Evolutionary conservation across 371 early-diverging fungal genomes (phyloP).

Genomic region (Entomophthora muscae): DNA sequence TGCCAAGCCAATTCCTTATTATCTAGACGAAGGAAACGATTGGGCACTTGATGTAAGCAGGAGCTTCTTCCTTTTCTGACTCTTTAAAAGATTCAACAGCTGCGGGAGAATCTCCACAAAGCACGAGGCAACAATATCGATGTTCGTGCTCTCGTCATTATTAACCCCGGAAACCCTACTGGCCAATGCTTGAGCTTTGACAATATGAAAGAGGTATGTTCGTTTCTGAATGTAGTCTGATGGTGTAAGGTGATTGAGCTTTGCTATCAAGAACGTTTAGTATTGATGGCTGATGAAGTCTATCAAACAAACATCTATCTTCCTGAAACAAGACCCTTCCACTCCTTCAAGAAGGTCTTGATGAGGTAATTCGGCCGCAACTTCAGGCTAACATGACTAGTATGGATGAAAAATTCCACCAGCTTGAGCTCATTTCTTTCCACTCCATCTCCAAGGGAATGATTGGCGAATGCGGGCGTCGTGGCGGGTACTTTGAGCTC

Average conservation of each 20-base stretch:
- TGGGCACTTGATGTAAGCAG: slow-evolving; percentile 55
- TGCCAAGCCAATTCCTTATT: slow-evolving; percentile 79
- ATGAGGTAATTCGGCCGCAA: slow-evolving; percentile 14
- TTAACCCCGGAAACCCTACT: slow-evolving; percentile 97
- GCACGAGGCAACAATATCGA: slow-evolving; percentile 59
- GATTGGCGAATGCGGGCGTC: slow-evolving; percentile 95
- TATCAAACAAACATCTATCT: slow-evolving; percentile 90
- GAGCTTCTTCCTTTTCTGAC: neutral
- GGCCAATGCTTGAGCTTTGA: slow-evolving; percentile 69
- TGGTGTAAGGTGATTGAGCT: slow-evolving; percentile 60
- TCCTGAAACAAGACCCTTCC: slow-evolving; percentile 65
- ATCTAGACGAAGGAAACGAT: slow-evolving; percentile 61
- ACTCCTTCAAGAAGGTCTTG: slow-evolving; percentile 85
- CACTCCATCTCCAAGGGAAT: slow-evolving; percentile 94
- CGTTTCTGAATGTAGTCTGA: neutral
- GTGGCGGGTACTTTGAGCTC: slow-evolving; percentile 95
- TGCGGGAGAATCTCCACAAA: slow-evolving; percentile 35
- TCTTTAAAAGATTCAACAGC: slow-evolving; percentile 21
- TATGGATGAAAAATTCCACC: slow-evolving; percentile 37
- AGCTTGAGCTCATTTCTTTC: slow-evolving; percentile 81
- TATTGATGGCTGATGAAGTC: slow-evolving; percentile 92
- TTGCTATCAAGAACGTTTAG: slow-evolving; percentile 58
- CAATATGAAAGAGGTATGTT: slow-evolving; percentile 37
- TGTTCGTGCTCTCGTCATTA: slow-evolving; percentile 85
- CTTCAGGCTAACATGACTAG: slow-evolving; percentile 9